These are phyloP conservation scores for Globisporangium okanoganense DNA, from an alignment of 352 stramenopile species.

Conservation along the genomic window DNA sequence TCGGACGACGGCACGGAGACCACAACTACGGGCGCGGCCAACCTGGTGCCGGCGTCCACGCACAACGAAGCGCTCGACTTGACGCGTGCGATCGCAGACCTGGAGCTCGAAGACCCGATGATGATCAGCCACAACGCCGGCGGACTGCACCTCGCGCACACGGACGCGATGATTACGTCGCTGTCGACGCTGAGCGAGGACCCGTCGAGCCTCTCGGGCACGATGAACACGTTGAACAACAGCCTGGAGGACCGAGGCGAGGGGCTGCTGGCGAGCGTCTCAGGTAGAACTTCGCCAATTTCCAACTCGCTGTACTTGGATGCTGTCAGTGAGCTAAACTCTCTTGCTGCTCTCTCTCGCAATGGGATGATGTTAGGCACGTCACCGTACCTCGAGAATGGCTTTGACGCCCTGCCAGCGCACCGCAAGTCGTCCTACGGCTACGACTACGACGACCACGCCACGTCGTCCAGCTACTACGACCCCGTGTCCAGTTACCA, in stretches of 20 bases:
- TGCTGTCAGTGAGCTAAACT: constrained; percentile 16
- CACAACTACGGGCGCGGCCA: constrained; percentile 26
- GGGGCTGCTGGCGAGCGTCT: constrained; percentile 12
- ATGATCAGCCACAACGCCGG: constrained; percentile 58
- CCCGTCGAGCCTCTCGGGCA: constrained; percentile 38
- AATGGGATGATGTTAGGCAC: constrained; percentile 5
- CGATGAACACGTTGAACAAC: constrained; percentile 32
- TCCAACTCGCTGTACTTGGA: constrained; percentile 32
- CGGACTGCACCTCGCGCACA: constrained; percentile 29
- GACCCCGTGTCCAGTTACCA: neutral
- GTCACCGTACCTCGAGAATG: constrained; percentile 10
- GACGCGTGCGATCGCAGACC: constrained; percentile 73
- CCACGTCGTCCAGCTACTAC: neutral
- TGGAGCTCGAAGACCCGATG: constrained; percentile 85
- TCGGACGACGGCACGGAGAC: constrained; percentile 29
- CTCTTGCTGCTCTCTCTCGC: constrained; percentile 14
- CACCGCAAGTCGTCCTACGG: constrained; percentile 13
- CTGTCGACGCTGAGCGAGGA: constrained; percentile 46
- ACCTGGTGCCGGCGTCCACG: constrained; percentile 63
- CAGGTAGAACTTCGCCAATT: constrained; percentile 16
- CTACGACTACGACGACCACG: constrained; percentile 11
- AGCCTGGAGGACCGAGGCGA: constrained; percentile 10
- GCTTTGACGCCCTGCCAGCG: neutral
- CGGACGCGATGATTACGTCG: constrained; percentile 43
- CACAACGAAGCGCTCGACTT: constrained; percentile 79